A percentile compares a stretch with the other conserved stretches of the same genome.
Conservation (phyloP, 2,329 filamentous ascomycete species). For the Pseudogymnoascus sp. region DNA sequence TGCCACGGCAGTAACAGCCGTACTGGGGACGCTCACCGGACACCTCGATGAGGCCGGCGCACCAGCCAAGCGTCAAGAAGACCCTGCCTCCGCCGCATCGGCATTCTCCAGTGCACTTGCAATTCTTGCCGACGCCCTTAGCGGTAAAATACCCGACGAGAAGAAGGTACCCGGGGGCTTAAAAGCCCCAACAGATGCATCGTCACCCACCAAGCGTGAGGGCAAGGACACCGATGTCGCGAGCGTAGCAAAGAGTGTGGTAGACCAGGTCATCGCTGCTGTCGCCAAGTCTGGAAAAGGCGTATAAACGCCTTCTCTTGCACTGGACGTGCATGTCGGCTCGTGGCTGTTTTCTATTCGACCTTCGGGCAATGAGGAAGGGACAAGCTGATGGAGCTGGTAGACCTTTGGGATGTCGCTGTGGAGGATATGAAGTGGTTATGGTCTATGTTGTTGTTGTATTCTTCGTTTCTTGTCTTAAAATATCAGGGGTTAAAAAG, state of each 20-base stretch:
- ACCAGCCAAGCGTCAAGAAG: background rate
- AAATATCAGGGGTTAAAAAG: background rate
- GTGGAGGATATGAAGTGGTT: background rate
- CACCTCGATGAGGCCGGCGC: background rate
- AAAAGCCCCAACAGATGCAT: too few relatives aligned
- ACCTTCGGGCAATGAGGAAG: background rate
- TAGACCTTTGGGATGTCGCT: background rate
- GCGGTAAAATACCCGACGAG: too few relatives aligned
- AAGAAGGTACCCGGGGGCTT: too few relatives aligned
- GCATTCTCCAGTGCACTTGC: too few relatives aligned
- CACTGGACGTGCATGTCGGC: background rate
- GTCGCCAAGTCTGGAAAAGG: background rate
- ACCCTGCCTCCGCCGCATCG: too few relatives aligned
- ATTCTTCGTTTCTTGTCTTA: constrained; percentile 5
- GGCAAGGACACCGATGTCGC: too few relatives aligned
- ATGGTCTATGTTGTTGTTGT: background rate
- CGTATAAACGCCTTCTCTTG: background rate
- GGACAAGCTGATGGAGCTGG: background rate
- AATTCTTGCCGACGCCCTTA: too few relatives aligned
- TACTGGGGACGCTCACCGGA: background rate
- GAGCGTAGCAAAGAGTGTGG: background rate
- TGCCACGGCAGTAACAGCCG: too few relatives aligned
- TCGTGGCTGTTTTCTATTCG: background rate
- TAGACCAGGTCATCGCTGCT: background rate
- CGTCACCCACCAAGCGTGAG: too few relatives aligned